Base-by-base conservation (phyloP, 2,329 filamentous ascomycete genomes). In the Phoma sp. region DNA sequence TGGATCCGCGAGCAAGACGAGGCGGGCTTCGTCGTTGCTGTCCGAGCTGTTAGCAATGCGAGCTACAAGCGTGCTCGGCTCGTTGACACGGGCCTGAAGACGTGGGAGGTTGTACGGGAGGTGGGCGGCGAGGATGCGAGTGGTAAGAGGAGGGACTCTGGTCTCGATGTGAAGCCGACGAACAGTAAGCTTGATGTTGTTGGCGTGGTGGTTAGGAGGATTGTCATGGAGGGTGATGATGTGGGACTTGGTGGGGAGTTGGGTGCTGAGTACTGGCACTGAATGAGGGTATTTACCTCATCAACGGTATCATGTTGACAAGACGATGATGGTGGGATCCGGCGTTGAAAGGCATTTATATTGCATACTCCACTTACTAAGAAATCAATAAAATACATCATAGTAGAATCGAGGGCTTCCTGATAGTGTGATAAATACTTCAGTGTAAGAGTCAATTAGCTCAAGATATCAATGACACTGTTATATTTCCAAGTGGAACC, bases 31-130 rank as follows among this genome's bases (percentile, higher is more conserved):
- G 71, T 74, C 4, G 65, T 69, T 17, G 68, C 67, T 0, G 55
- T 62, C 10, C 57, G 71, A 2, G 61, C 69, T 45, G 67, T 73
- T 11, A 66, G 60, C 12, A 73, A 73, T 53, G 69, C 71, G 21
- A 72, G 68, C 46, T 74, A 73, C 57, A 73, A 69, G 59, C 72
- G 71, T 17, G 72, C 72, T 2, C 53, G 59, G 28, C 61, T 74
- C 14, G 62, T 69, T 5, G 71, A 72, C 39, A 56, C 64, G 2
- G 71, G 70, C 14, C 61, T 65, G 28, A 60, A 61, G 9, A 66
- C 67, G 15, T 73, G 57, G 54, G 71, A 74, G 53, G 69, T 74
- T 3, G 59, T 68, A 9, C 61, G 71, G 11, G 69, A 73, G 42
- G 60, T 72, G 17, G 67, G 66, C 21, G 65, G 65, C 1, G 63